Evolutionary conservation across 805 yeast genomes (phyloP), one percentile per base, ranked within the genome.

Genomic region (Metschnikowia peoriensis): DNA sequence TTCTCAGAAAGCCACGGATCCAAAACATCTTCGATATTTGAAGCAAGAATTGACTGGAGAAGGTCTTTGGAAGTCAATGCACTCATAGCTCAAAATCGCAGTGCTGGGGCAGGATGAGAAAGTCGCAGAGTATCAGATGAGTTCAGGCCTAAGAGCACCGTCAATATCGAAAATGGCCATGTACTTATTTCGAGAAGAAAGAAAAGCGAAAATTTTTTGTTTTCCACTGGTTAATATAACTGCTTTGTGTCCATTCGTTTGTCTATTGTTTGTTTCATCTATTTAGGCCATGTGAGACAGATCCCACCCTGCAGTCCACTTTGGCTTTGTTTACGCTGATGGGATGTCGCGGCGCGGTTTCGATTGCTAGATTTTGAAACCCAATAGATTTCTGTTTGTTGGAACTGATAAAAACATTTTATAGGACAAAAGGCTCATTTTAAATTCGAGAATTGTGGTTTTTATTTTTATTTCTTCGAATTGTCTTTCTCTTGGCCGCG

Each of bases 191-290:
- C 22, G 22, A 22, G 22, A 22, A 22, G 22, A 3, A 32, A 32
- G 6, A 32, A 32, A 32, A 32, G 14, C 10, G 35, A 32, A 32
- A 4, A 2, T 32, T 12, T 32, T 32, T 32, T 32, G 35, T 9
- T 10, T 10, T 2, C 6, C 35, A 6, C 10, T 32, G 6, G 10
- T 11, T 16, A 38, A 11, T 38, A 2, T 38, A 15, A 11, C 22
- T 38, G 16, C n/a, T 32, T 35, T 32, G 14, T 22, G 17, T 44
- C 38, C 11, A 15, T n/a, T 29, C 14, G 17, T 44, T 17, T 35
- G 47, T 27, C 11, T 34, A 34, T 34, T 38, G 47, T 15, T 29
- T 39, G 49, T 46, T 39, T 46, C 49, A 46, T 39, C 38, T 46
- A 39, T 46, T 46, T 46, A 39, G 28, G 28, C 16, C 14, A 12